Percentiles rank a stretch among this genome's conserved stretches.
These are phyloP conservation scores for Candida xiaguanensis DNA, from an alignment of 805 yeast genomes.

Conservation along the genomic window DNA sequence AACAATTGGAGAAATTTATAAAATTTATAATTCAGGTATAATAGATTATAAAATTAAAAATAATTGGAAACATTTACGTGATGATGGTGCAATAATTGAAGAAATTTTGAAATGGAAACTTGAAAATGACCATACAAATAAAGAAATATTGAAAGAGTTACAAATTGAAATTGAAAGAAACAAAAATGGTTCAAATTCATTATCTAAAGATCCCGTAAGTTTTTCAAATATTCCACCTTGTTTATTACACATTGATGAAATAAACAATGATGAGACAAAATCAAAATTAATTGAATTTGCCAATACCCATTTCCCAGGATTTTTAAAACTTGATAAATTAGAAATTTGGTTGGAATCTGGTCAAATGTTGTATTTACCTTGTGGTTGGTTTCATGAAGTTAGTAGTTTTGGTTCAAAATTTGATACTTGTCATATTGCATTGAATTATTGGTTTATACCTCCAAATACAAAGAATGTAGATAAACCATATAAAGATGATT, in stretches of 20 bases:
- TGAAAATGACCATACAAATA: slow-evolving; percentile 22
- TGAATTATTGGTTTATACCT: slow-evolving; percentile 75
- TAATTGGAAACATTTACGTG: slow-evolving; percentile 57
- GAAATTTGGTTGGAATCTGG: slow-evolving; percentile 55
- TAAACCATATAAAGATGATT: slow-evolving; percentile 43
- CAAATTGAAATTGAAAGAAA: slow-evolving; percentile 6
- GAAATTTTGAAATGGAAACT: slow-evolving; percentile 46
- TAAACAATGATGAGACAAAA: slow-evolving; percentile 25
- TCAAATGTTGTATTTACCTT: slow-evolving; percentile 65
- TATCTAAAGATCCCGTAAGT: slow-evolving; percentile 52
- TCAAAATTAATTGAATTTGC: slow-evolving; percentile 32
- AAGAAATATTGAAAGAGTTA: slow-evolving; percentile 10
- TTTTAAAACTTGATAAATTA: slow-evolving; percentile 38
- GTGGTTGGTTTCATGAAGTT: slow-evolving; percentile 84
- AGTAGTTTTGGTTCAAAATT: slow-evolving; percentile 50
- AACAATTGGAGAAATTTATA: slow-evolving; percentile 61
- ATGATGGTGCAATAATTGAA: slow-evolving; percentile 57
- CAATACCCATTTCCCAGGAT: slow-evolving; percentile 45
- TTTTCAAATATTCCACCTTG: slow-evolving; percentile 64
- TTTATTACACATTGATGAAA: slow-evolving; percentile 56
- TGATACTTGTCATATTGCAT: slow-evolving; percentile 50
- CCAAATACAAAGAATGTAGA: slow-evolving; percentile 39
- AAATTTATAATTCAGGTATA: slow-evolving; percentile 57
- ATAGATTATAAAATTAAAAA: slow-evolving; percentile 57
- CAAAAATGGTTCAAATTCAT: slow-evolving; percentile 7